phyloP scores from a whole-genome alignment of 495 filamentous ascomycete species.

The Xylaria curta region DNA sequence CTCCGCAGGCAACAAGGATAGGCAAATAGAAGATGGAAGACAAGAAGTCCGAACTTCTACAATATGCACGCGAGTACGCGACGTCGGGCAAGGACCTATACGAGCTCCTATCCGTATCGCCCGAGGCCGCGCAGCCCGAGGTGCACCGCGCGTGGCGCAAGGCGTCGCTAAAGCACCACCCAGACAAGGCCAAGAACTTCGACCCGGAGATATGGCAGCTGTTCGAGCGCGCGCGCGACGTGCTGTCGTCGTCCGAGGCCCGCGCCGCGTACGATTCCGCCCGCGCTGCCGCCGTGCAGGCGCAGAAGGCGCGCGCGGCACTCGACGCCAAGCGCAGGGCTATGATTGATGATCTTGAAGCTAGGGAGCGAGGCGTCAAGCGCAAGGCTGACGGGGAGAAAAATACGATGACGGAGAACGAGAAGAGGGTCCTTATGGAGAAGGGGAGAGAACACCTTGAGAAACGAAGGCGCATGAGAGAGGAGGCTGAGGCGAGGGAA shows the following conservation, averaged over 20 bases:
- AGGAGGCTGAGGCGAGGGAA: constrained; percentile 52
- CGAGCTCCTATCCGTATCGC: constrained; percentile 49
- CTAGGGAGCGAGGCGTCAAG: constrained; percentile 39
- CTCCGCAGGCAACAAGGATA: not conserved
- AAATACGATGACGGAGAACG: constrained; percentile 41
- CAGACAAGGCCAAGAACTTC: constrained; percentile 58
- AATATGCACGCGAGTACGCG: constrained; percentile 51
- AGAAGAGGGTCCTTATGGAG: constrained; percentile 43
- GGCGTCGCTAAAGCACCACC: constrained; percentile 54
- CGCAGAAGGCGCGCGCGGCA: constrained; percentile 40
- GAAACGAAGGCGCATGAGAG: constrained; percentile 43
- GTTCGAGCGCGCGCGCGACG: constrained; percentile 54
- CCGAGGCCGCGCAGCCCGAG: constrained; percentile 49
- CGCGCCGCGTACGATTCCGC: constrained; percentile 51
- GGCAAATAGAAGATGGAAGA: constrained; percentile 22
- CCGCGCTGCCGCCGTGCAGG: constrained; percentile 47
- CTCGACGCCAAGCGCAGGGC: constrained; percentile 39
- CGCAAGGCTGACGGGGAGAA: constrained; percentile 33
- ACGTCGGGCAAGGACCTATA: constrained; percentile 50
- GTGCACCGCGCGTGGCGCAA: constrained; percentile 56
- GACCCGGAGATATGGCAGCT: constrained; percentile 54
- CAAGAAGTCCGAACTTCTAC: constrained; percentile 47
- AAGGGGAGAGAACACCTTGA: constrained; percentile 46
- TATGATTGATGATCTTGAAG: constrained; percentile 46
- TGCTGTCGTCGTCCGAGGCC: constrained; percentile 46